phyloP scores from a whole-genome alignment of 2,329 filamentous ascomycete species.

The Pseudogymnoascus sp. region DNA sequence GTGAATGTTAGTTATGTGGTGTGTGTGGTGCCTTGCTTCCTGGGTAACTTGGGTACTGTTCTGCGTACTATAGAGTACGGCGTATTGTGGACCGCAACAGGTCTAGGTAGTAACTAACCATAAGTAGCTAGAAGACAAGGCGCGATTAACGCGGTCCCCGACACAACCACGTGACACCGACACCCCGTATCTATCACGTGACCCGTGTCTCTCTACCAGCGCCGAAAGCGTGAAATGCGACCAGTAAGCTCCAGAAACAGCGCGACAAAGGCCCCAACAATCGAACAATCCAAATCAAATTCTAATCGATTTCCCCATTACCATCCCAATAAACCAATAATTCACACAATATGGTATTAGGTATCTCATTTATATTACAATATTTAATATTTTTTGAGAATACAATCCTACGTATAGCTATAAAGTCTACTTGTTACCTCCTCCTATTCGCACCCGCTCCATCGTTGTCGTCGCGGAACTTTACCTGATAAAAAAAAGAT shows the following conservation, averaged over 20 bases:
- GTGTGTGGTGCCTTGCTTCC: background rate
- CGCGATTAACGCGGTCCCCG: background rate
- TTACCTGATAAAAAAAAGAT: background rate
- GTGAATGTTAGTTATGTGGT: background rate
- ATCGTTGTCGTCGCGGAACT: background rate
- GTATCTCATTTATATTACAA: background rate
- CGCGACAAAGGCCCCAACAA: constrained; percentile 4
- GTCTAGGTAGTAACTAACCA: background rate
- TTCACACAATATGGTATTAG: too few species aligned
- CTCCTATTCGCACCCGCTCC: background rate
- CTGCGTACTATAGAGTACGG: background rate
- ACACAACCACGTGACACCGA: background rate
- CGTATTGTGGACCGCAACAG: background rate
- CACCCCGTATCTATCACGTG: background rate
- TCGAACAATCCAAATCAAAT: background rate
- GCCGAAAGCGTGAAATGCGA: background rate
- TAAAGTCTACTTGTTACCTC: background rate
- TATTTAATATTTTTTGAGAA: background rate
- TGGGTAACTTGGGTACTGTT: background rate
- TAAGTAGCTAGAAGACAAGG: background rate
- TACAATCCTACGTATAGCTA: background rate
- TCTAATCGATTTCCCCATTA: background rate
- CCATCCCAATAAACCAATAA: background rate
- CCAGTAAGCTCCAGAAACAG: background rate
- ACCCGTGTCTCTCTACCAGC: background rate